Base-by-base conservation (phyloP, 1,284 basidiomycete species). In the Cutaneotrichosporon cutaneum region DNA sequence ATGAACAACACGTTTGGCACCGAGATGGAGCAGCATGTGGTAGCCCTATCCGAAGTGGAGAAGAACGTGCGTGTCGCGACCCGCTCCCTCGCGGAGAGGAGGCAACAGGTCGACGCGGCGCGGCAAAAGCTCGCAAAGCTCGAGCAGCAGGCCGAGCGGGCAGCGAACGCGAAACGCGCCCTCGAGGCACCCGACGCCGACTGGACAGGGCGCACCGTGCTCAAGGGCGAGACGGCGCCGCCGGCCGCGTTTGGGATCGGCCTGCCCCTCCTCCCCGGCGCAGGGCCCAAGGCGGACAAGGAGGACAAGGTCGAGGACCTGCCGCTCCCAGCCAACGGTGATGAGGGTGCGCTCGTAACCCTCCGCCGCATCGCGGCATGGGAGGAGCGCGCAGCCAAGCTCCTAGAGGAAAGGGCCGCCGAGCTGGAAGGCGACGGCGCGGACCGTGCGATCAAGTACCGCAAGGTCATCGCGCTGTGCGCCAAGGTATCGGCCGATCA, bases 381-480 rank as follows among this genome's bases (percentile, higher is more conserved):
- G 93, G 87, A 95, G 74, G 77, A 83, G 57, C 83, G 91, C 61
- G 86, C 90, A 77, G 87, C 91, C 70, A 83, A 85, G 61, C 73
- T 94, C 56, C 85, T 94, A 73, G 83, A 87, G 61, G 83, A 85
- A 64, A 82, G 89, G 63, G 77, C 95, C 60, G 83, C 84, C 68
- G 84, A 84, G 44, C 78, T 95, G 64, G 87, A 90, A 69, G 90
- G 90, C 42, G 87, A 88, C 50, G 89, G 87, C 72, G 88, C 88
- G 16, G 90, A 90, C 77, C 92, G 90, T 77, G 89, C 93, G 72
- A 88, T 88, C 68, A 88, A 91, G 79, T 96, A 91, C 81, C 89
- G 92, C 79, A 92, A 88, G 80, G 89, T 97, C 63, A 89, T 98
- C 22, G 87, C 92, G 24, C 81, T 95, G 58, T 95, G 92, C 77